Evolutionary conservation across 139 green algal genomes (phyloP), one percentile per base, ranked within the genome.

Genomic region (Coccomyxa sp.): DNA sequence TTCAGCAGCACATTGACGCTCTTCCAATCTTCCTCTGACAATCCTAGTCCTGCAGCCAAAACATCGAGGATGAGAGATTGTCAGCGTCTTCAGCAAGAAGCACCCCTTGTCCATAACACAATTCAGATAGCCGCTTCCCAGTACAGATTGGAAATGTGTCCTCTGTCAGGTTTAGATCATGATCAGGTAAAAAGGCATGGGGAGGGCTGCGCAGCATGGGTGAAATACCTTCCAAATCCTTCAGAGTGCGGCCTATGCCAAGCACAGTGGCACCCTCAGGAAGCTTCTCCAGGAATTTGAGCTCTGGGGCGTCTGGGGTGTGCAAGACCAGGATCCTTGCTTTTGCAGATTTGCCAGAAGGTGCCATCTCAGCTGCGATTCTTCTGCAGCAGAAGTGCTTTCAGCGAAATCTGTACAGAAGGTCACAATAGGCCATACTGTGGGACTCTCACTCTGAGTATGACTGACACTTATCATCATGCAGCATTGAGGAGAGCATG

Each of bases 1-100:
- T 88, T 91, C 24, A 92, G 83, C 71, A 92, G 68, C 16, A 92
- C 86, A 1, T 89, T 64, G 0, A 92, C 75, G 6, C 38, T 78
- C 6, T 24, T 54, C 84, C 84, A 91, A 18, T 92, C 78, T n/a
- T 86, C 58, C 6, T 82, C 64, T 7, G 71, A 82, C 36, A 90
- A 55, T 27, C 24, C 79, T 83, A 55, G 2, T 38, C 9, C 39
- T 18, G 72, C 31, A 27, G n/a, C 38, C 10, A 58, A 37, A 16
- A 24, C 72, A 77, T 18, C n/a, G n/a, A n/a, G n/a, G n/a, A n/a
- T n/a, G n/a, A n/a, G n/a, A n/a, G n/a, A n/a, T n/a, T n/a, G n/a
- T n/a, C n/a, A n/a, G 78, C 34, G 80, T 16, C 22, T 74, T 7
- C 70, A 16, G 8, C 70, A 41, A 34, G 31, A 74, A 40, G 41